Conservation (phyloP, 768 basidiomycete genomes). For the Dictyophora rubrovolvata region DNA sequence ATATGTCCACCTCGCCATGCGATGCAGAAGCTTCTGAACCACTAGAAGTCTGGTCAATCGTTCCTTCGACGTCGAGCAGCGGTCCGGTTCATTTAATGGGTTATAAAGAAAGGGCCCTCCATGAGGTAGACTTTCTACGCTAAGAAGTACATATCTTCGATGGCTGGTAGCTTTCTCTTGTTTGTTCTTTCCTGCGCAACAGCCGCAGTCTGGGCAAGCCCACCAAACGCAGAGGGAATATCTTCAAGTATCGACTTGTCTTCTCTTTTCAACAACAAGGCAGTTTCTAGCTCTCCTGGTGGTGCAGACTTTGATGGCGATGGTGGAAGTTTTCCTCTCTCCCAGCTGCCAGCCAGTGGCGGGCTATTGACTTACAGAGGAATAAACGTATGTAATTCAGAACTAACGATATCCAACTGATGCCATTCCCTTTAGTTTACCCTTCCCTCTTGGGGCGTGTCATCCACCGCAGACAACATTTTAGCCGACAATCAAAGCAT, state of each 20-base stretch:
- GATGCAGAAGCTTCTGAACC: neutral
- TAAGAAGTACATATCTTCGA: neutral
- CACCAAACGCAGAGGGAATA: neutral
- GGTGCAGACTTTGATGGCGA: slow-evolving; percentile 29
- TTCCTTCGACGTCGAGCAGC: neutral
- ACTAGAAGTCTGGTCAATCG: neutral
- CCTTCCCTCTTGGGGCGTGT: slow-evolving; percentile 30
- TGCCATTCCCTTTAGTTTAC: slow-evolving; percentile 26
- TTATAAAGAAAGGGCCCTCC: neutral
- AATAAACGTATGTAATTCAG: slow-evolving; percentile 23
- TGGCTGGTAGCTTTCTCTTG: neutral
- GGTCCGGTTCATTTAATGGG: neutral
- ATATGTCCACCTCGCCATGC: neutral
- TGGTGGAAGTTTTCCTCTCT: slow-evolving; percentile 31
- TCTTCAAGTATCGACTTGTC: neutral
- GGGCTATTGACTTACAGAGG: slow-evolving; percentile 31
- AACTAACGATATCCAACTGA: neutral
- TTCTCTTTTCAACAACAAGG: slow-evolving; percentile 4
- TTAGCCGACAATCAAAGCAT: slow-evolving; percentile 34
- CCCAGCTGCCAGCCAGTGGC: slow-evolving; percentile 24
- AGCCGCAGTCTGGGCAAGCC: neutral
- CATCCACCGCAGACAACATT: slow-evolving; percentile 33
- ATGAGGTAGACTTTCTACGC: neutral
- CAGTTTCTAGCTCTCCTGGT: neutral
- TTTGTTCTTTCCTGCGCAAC: neutral